Evolutionary conservation across 768 basidiomycete species (phyloP).

Genomic region (Peribolospora kevripleyi): DNA sequence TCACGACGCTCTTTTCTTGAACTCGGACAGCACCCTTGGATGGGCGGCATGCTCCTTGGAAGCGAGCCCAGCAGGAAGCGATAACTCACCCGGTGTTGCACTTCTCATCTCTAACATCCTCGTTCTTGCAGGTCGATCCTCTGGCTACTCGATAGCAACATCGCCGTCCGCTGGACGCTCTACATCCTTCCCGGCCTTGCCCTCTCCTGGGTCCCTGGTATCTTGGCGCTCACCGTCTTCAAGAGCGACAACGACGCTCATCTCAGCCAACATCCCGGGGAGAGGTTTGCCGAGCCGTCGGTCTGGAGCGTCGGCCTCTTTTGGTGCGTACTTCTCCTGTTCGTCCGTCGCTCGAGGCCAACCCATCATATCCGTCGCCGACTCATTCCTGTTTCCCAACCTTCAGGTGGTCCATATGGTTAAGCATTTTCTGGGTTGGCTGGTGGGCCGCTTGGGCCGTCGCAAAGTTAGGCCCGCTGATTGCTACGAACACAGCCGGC

Average conservation of each 20-base stretch:
- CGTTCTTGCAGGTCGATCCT: not conserved
- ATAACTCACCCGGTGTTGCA: not conserved
- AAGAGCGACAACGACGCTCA: not conserved
- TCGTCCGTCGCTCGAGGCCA: not conserved
- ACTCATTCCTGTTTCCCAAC: conserved; percentile 26
- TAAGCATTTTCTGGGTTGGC: conserved; percentile 53
- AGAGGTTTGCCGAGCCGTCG: conserved; percentile 27
- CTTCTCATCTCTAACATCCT: conserved; percentile 12
- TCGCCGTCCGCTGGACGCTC: conserved; percentile 21
- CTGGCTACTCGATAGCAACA: not conserved
- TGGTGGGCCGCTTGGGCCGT: conserved; percentile 56
- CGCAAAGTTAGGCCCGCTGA: conserved; percentile 23
- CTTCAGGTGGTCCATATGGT: conserved; percentile 49
- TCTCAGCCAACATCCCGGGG: conserved; percentile 36
- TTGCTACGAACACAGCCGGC: conserved; percentile 33
- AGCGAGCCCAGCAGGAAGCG: too few relatives aligned
- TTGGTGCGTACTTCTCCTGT: not conserved
- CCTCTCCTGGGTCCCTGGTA: conserved; percentile 43
- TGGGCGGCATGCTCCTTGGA: too few relatives aligned
- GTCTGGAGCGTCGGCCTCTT: conserved; percentile 24
- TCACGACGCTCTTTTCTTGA: too few relatives aligned
- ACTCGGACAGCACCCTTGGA: too few relatives aligned
- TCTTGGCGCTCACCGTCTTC: conserved; percentile 22
- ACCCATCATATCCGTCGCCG: conserved; percentile 34
- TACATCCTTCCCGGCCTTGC: not conserved